A percentile compares a stretch with the other conserved stretches of the same genome.
phyloP scores from a whole-genome alignment of 257 asterid species.

The Leonotis leonurus region DNA sequence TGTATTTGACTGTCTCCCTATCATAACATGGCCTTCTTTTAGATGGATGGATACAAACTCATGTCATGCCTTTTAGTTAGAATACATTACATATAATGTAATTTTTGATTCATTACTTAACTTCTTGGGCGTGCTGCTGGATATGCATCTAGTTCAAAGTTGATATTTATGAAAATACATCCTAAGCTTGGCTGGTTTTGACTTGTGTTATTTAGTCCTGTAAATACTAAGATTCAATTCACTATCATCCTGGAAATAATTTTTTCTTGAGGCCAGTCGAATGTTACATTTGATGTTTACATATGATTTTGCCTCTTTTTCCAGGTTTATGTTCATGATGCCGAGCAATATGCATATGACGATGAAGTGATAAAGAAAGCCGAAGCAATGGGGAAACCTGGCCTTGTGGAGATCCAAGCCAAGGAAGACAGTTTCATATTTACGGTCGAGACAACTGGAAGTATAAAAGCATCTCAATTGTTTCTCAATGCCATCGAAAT shows the following conservation, averaged over 20 bases:
- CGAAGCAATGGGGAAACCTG: conserved; percentile 77
- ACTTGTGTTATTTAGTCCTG: background rate
- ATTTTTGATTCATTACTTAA: background rate
- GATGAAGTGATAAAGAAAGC: conserved; percentile 93
- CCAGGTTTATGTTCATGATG: conserved; percentile 67
- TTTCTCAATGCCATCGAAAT: conserved; percentile 77
- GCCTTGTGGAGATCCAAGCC: conserved; percentile 77
- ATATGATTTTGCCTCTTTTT: background rate
- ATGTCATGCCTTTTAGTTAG: no score
- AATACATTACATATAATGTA: background rate
- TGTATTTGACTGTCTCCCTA: background rate
- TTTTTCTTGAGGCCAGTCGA: background rate
- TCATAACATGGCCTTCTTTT: background rate
- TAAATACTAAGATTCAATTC: background rate
- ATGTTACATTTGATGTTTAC: background rate
- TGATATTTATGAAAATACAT: background rate
- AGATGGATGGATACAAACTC: background rate
- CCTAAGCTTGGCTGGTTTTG: background rate
- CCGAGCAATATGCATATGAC: conserved; percentile 87
- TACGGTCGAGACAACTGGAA: conserved; percentile 92
- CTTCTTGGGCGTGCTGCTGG: background rate
- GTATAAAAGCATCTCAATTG: conserved; percentile 78
- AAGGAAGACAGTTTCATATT: conserved; percentile 91
- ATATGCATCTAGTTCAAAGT: background rate
- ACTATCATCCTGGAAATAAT: background rate